Conservation (phyloP, 495 filamentous ascomycete species). For the Daldinia concentrica region DNA sequence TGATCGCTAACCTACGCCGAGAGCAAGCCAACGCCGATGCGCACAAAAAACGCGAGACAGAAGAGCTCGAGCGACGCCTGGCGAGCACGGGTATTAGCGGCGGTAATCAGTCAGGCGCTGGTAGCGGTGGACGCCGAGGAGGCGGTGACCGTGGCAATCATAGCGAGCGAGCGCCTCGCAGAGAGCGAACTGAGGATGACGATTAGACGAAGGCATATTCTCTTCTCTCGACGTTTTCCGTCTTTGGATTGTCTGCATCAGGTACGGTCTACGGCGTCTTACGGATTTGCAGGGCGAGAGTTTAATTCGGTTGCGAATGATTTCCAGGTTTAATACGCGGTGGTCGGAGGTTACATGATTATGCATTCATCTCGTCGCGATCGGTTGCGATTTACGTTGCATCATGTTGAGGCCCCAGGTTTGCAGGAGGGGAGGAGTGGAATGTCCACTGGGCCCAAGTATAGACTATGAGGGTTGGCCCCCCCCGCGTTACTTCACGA, state of each 20-base stretch:
- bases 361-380: background rate
- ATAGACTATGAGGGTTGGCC: slow-evolving; percentile 2
- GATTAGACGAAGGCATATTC: slow-evolving; percentile 48
- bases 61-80: slow-evolving; percentile 66
- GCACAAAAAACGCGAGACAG: slow-evolving; percentile 67
- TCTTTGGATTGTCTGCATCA: slow-evolving; percentile 36
- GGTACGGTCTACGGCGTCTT: slow-evolving; percentile 31
- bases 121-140: slow-evolving; percentile 42
- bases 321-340: slow-evolving; percentile 1
- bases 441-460: background rate
- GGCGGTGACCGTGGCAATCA: slow-evolving; percentile 42
- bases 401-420: background rate
- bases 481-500: background rate
- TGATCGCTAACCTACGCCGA: slow-evolving; percentile 76
- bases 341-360: background rate
- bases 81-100: slow-evolving; percentile 53
- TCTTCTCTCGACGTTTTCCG: slow-evolving; percentile 24
- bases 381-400: background rate
- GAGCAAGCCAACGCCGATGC: slow-evolving; percentile 75
- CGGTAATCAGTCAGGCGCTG: slow-evolving; percentile 26
- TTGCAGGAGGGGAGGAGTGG: background rate
- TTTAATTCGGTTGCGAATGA: slow-evolving; percentile 8
- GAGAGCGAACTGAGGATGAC: slow-evolving; percentile 59
- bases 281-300: slow-evolving; percentile 25
- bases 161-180: slow-evolving; percentile 42